A percentile compares a stretch with the other conserved stretches of the same genome.
Evolutionary conservation across 306 rosid species (phyloP).

Genomic region (Cyclanthera cordifolia): DNA sequence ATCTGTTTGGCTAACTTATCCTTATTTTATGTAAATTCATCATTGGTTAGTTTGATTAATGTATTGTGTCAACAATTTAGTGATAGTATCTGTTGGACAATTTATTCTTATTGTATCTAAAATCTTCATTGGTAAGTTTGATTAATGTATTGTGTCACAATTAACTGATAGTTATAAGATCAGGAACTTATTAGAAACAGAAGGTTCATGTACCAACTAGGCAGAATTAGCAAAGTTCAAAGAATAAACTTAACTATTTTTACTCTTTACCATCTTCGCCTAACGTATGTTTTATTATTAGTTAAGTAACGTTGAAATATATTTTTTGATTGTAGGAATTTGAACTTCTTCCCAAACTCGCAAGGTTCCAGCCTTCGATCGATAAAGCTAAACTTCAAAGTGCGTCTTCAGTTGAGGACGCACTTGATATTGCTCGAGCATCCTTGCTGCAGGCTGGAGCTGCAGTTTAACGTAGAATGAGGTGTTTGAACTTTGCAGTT

Average conservation of each 20-base stretch:
- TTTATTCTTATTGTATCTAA: background rate
- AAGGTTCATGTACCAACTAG: background rate
- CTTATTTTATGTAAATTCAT: background rate
- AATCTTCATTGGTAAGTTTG: background rate
- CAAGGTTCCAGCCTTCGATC: slow-evolving; percentile 58
- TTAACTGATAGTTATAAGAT: background rate
- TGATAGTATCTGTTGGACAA: too few species aligned
- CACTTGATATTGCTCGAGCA: slow-evolving; percentile 50
- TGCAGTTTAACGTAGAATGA: slow-evolving; percentile 17
- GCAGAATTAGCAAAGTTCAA: background rate
- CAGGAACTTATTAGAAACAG: background rate
- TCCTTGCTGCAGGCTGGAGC: slow-evolving; percentile 29
- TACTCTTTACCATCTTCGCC: background rate
- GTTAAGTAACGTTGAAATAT: slow-evolving; percentile 10
- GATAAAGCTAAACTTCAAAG: slow-evolving; percentile 65
- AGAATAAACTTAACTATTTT: background rate
- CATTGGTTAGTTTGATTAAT: background rate
- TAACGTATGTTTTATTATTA: background rate
- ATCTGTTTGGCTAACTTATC: background rate
- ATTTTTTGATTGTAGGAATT: slow-evolving; percentile 43
- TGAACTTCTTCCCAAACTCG: slow-evolving; percentile 78
- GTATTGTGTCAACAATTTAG: background rate
- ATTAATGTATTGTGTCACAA: background rate
- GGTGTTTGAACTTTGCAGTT: background rate
- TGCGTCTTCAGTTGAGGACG: slow-evolving; percentile 77